These are phyloP conservation scores for Candida sp. DNA, from an alignment of 1,139 yeast genomes.

Conservation along the genomic window DNA sequence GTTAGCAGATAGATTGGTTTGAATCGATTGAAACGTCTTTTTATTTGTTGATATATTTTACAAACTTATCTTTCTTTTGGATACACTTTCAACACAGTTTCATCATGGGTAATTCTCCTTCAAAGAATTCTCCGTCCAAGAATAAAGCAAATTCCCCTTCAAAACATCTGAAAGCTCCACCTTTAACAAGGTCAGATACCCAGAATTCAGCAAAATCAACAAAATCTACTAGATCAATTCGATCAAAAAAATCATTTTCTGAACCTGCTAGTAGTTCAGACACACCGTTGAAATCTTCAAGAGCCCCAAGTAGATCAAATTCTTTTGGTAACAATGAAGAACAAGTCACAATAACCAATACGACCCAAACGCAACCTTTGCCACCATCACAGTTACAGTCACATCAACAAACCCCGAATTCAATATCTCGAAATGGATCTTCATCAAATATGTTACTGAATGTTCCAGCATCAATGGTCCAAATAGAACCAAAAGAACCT, in stretches of 20 bases:
- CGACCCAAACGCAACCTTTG: conserved; percentile 6
- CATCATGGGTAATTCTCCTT: conserved; percentile 44
- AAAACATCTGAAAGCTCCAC: conserved; percentile 28
- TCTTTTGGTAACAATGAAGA: neutral
- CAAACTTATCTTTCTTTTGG: no score
- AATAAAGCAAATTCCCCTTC: conserved; percentile 23
- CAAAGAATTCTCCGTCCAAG: conserved; percentile 19
- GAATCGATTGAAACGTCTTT: neutral
- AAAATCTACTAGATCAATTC: conserved; percentile 41
- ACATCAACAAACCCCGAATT: conserved; percentile 33
- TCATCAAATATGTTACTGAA: conserved; percentile 19
- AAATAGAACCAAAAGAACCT: conserved; percentile 66
- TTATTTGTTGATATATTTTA: neutral
- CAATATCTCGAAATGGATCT: conserved; percentile 7
- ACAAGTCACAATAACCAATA: conserved; percentile 8
- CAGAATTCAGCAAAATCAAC: conserved; percentile 49
- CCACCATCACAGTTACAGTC: conserved; percentile 30
- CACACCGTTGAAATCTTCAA: conserved; percentile 15
- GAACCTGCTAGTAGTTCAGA: conserved; percentile 22
- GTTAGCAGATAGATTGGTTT: neutral
- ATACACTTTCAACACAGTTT: neutral
- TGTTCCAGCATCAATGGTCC: conserved; percentile 68
- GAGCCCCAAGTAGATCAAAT: conserved; percentile 1
- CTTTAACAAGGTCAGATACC: conserved; percentile 53
- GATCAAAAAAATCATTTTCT: conserved; percentile 37